Conservation (phyloP, 139 green algal genomes). For the Volvox reticuliferus region DNA sequence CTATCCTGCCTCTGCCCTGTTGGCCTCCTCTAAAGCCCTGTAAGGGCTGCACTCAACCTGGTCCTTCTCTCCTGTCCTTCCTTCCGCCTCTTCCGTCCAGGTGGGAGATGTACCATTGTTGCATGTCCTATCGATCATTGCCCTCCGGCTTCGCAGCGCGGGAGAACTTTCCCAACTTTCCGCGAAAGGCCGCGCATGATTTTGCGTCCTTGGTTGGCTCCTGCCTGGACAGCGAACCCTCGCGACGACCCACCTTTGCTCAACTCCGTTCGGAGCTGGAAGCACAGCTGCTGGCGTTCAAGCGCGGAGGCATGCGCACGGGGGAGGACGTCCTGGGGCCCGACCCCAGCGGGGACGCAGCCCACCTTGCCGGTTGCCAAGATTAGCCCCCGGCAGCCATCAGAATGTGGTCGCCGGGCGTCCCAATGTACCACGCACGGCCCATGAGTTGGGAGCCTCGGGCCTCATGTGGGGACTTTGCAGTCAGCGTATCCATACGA, state of each 20-base stretch:
- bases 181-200: constrained; percentile 32
- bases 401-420: too few species aligned
- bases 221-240: constrained; percentile 37
- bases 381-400: background rate
- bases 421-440: too few species aligned
- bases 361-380: constrained; percentile 9
- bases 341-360: background rate
- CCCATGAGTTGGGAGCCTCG: too few species aligned
- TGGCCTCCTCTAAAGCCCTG: too few species aligned
- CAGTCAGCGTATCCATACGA: too few species aligned
- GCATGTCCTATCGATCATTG: constrained; percentile 37
- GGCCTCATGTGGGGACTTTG: too few species aligned
- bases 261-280: constrained; percentile 3
- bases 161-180: constrained; percentile 44
- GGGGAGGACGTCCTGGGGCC: constrained; percentile 36
- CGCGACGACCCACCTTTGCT: constrained; percentile 17
- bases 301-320: constrained; percentile 4
- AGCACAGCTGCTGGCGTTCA: constrained; percentile 19
- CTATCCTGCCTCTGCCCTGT: too few species aligned
- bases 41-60: too few species aligned
- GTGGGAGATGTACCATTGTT: constrained; percentile 45
- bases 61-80: too few species aligned
- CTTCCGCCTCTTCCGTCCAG: background rate
- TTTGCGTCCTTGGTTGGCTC: constrained; percentile 4
- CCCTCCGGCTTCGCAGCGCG: constrained; percentile 25